A percentile compares a stretch with the other conserved stretches of the same genome.
Conservation (phyloP, 108 stramenopile genomes). For the Epipyxis sp. region DNA sequence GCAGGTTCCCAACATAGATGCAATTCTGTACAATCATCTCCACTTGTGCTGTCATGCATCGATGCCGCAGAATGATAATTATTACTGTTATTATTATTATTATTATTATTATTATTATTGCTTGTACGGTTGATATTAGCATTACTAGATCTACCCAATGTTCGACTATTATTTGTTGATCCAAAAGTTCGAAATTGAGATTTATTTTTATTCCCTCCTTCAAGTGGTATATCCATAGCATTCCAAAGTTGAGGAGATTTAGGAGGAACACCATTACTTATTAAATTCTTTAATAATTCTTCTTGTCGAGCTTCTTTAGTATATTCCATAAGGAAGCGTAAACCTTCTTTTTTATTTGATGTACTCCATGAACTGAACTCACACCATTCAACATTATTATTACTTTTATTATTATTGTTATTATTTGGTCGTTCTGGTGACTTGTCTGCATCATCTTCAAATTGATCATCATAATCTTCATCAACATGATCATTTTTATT, state of each 20-base stretch:
- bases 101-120: too few species aligned
- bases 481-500: constrained; percentile 39
- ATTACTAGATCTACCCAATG: too few species aligned
- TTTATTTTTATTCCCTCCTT: background rate
- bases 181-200: too few species aligned
- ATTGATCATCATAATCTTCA: constrained; percentile 44
- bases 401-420: constrained; percentile 20
- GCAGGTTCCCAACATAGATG: background rate
- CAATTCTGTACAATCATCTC: background rate
- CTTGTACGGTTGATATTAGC: too few species aligned
- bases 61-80: too few species aligned
- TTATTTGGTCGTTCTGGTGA: constrained; percentile 31
- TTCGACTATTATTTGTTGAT: too few species aligned
- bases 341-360: background rate
- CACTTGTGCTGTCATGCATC: too few species aligned
- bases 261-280: constrained; percentile 7
- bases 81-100: too few species aligned
- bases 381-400: constrained; percentile 29
- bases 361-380: background rate
- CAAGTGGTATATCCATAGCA: background rate
- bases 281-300: constrained; percentile 4
- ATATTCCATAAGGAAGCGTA: background rate
- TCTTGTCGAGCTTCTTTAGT: constrained; percentile 17
- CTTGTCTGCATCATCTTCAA: constrained; percentile 40
- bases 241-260: constrained; percentile 2